Evolutionary conservation across 2,329 filamentous ascomycete species (phyloP), one percentile per base, ranked within the genome.

Genomic region (Aureobasidium sp.): DNA sequence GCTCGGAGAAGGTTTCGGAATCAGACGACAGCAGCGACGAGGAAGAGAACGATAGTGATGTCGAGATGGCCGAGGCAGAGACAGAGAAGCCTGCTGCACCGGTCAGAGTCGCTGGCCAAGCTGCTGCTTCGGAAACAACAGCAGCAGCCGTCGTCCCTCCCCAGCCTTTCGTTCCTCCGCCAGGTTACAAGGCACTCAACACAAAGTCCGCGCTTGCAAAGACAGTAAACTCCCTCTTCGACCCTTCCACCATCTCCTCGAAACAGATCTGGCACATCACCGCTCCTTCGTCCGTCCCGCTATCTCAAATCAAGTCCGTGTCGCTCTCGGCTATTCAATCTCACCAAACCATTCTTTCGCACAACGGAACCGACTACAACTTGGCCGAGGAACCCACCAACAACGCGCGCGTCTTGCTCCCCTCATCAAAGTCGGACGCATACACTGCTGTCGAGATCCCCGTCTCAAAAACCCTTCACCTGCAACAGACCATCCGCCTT

Each of bases 191-290:
- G 68, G 75, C 66, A 71, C 77, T 70, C 72, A 80, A 67, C 75
- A 82, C 69, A 74, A 84, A 63, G 72, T 80, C 67, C 20, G 68
- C 68, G 34, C 66, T 71, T 7, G 65, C 68, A 9, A 73, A 71
- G 9, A 70, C 69, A 44, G 62, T 69, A 7, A 59, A 69, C 9
- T 76, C 81, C 25, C 74, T 87, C 59, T 84, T 89, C 68, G 78
- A 82, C 62, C 80, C 81, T 61, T 39, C 44, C 11, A 82, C 84
- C 67, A 71, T 87, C 8, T 77, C 84, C 62, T 87, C 86, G 65
- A 91, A 90, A 77, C 86, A 91, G 71, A 79, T 91, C 63, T 92
- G 88, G 89, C 89, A 91, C 72, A 90, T 92, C 68, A 89, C 87
- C 11, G 86, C 87, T 3, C 89, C 89, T 2, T 82, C 85, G 6